A percentile compares a stretch with the other conserved stretches of the same genome.
phyloP scores from a whole-genome alignment of 1,284 basidiomycete genomes.

The Hypsizygus ulmarius region DNA sequence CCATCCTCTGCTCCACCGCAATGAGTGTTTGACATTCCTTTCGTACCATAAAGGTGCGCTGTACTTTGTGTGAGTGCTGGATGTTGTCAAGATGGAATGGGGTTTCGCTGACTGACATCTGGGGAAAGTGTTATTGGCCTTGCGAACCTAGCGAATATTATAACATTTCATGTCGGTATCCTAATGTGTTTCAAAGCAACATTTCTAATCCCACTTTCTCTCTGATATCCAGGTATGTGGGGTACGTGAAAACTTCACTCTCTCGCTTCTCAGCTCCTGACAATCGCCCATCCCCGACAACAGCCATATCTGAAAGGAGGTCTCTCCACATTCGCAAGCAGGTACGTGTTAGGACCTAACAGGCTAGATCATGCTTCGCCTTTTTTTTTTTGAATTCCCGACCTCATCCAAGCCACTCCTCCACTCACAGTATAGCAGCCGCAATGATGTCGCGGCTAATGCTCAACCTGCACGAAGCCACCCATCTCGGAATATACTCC shows the following conservation, averaged over 20 bases:
- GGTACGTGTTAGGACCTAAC: no score
- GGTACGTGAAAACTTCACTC: conserved; percentile 11
- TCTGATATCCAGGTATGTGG: conserved; percentile 15
- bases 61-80: conserved; percentile 31
- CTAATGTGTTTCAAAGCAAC: background rate
- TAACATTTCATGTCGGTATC: conserved; percentile 37
- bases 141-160: conserved; percentile 36
- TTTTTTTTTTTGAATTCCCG: background rate
- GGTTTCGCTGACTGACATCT: background rate
- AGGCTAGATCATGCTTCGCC: no score
- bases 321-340: conserved; percentile 13
- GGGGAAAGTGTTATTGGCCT: conserved; percentile 33
- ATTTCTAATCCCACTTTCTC: background rate
- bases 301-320: conserved; percentile 14
- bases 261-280: background rate
- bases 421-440: conserved; percentile 11
- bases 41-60: no score
- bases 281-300: background rate
- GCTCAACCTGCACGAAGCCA: conserved; percentile 13
- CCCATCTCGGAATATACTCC: conserved; percentile 6
- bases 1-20: background rate
- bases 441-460: conserved; percentile 16
- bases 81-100: background rate
- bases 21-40: no score
- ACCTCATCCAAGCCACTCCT: background rate